Conservation (phyloP, 208 protist genomes). For the Porcisia deanei region DNA sequence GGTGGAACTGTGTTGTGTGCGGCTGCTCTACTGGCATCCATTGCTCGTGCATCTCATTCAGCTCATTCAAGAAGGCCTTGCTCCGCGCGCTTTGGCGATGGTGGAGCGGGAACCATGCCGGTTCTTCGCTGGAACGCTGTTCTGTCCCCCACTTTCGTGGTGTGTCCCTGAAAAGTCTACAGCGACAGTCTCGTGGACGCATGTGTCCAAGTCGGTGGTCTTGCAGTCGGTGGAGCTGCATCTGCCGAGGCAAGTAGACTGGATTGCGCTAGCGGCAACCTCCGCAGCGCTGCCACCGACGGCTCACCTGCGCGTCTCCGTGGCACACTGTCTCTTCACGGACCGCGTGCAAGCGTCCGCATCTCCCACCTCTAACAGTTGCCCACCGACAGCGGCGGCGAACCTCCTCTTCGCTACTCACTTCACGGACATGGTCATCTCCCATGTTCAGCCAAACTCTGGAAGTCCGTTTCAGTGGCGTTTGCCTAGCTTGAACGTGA, state of each 20-base stretch:
- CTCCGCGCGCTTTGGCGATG: conserved; percentile 15
- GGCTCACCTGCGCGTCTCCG: neutral
- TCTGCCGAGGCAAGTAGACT: conserved; percentile 10
- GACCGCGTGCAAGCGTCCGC: neutral
- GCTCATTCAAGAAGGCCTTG: conserved; percentile 12
- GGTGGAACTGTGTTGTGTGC: conserved; percentile 4
- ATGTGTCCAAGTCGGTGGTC: conserved; percentile 14
- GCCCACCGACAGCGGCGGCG: neutral
- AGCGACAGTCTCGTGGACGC: conserved; percentile 14
- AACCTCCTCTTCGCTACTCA: neutral
- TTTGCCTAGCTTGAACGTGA: conserved; percentile 13
- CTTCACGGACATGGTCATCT: neutral
- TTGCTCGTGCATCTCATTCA: conserved; percentile 21
- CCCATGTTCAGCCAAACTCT: neutral
- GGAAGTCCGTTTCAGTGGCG: conserved; percentile 1
- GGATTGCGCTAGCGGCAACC: conserved; percentile 9
- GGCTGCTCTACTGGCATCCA: conserved; percentile 28
- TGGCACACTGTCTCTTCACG: neutral
- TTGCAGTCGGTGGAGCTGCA: conserved; percentile 15
- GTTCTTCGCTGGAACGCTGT: conserved; percentile 19
- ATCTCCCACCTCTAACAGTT: neutral
- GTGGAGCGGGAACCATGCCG: conserved; percentile 25
- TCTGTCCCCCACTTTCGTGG: conserved; percentile 28
- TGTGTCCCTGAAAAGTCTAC: neutral
- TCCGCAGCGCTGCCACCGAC: neutral